A percentile compares a stretch with the other conserved stretches of the same genome.
Conservation (phyloP, 148 eudicot genomes). For the Rhododendron simsii region DNA sequence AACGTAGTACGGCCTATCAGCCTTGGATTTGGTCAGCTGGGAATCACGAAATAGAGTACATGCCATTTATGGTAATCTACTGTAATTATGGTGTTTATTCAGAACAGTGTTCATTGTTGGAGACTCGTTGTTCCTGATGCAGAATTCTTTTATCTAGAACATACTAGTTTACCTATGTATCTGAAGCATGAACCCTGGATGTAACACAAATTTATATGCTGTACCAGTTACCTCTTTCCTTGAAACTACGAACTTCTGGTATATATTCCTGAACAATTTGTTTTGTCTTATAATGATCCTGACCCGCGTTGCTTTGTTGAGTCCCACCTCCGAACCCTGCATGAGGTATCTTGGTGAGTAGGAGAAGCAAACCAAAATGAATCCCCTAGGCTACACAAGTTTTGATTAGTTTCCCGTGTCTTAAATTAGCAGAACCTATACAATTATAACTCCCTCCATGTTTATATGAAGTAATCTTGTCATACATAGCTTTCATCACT, state of each 20-base stretch:
- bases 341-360: neutral
- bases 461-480: conserved; percentile 1
- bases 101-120: neutral
- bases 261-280: neutral
- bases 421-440: neutral
- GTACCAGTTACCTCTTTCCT: neutral
- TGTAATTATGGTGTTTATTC: neutral
- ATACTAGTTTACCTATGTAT: neutral
- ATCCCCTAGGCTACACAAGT: neutral
- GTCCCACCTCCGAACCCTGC: neutral
- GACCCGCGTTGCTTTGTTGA: neutral
- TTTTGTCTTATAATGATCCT: neutral
- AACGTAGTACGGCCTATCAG: conserved; percentile 70
- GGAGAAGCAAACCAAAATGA: neutral
- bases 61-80: conserved; percentile 70
- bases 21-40: conserved; percentile 97
- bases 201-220: neutral
- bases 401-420: neutral
- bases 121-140: neutral
- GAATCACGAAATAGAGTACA: conserved; percentile 91
- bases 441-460: neutral
- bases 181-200: neutral
- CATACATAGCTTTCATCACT: neutral
- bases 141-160: neutral
- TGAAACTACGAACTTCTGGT: neutral